Evolutionary conservation across 2,329 filamentous ascomycete species (phyloP), one percentile per base, ranked within the genome.

Genomic region (Lecanosticta acicola): DNA sequence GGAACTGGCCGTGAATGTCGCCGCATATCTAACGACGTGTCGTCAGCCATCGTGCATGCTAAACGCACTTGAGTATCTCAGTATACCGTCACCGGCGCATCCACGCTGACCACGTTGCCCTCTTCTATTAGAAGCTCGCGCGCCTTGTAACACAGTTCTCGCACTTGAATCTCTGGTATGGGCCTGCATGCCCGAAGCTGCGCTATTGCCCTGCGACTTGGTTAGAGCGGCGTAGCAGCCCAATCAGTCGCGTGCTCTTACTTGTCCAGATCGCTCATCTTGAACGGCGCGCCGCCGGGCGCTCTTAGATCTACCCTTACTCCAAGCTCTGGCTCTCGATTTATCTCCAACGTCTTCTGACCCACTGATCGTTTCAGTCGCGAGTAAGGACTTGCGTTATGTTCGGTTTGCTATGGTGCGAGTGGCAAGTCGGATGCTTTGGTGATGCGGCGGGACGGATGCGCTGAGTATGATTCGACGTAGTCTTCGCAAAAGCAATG

Each of bases 1-100:
- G 97, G 72, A 98, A 98, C 70, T 98, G 93, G 50, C 93, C 93
- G 64, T 97, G 91, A 47, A 97, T 96, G 65, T 96, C 91, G 60
- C 91, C 91, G 64, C 91, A 96, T 78, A 95, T 94, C 81, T 86
- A n/a, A n/a, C n/a, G n/a, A n/a, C n/a, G n/a, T n/a, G 48, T 14
- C 17, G 42, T 26, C 11, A 11, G 18, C 29, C 1, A 19, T 13
- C n/a, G n/a, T n/a, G n/a, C n/a, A n/a, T n/a, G n/a, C n/a, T n/a
- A n/a, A n/a, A n/a, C n/a, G n/a, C n/a, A n/a, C n/a, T n/a, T n/a
- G n/a, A n/a, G n/a, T n/a, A n/a, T n/a, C 14, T 1, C 7, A 21
- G 43, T 77, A 45, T 80, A 89, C 85, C 67, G 91, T 97, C 49
- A 97, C 91, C 17, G 91, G 91, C 51, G 91, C 91, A 65, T 91